Conservation (phyloP, 176 grass and related monocot species). For the Microstegium vimineum region DNA sequence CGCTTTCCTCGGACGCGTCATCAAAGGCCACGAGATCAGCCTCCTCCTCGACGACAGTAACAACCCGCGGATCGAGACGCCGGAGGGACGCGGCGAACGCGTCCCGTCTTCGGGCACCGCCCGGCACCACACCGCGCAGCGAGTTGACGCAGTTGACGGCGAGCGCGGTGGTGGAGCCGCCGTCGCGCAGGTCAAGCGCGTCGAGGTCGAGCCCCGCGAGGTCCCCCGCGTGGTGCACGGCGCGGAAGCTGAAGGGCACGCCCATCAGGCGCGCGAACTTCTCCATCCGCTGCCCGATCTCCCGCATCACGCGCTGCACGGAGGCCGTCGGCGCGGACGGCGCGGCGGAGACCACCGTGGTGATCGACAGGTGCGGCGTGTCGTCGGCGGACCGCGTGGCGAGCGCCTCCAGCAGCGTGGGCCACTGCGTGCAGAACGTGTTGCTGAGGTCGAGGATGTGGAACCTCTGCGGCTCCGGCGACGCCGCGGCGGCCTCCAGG, state of each 20-base stretch:
- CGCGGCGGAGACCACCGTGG: conserved; percentile 66
- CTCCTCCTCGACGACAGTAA: conserved; percentile 94
- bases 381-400: conserved; percentile 92
- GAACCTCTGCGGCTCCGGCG: conserved; percentile 49
- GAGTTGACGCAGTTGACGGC: conserved; percentile 89
- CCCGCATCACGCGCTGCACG: conserved; percentile 83
- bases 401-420: conserved; percentile 88
- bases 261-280: conserved; percentile 98
- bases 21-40: conserved; percentile 59
- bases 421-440: conserved; percentile 99
- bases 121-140: conserved; percentile 57
- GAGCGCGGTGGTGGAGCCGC: conserved; percentile 45
- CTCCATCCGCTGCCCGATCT: conserved; percentile 97
- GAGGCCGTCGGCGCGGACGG: conserved; percentile 51
- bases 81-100: conserved; percentile 48
- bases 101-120: conserved; percentile 44
- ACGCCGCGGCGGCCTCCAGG: conserved; percentile 59
- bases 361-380: conserved; percentile 95
- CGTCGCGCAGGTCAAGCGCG: conserved; percentile 53
- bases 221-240: conserved; percentile 76
- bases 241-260: conserved; percentile 86
- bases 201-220: conserved; percentile 84
- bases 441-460: conserved; percentile 99
- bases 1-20: conserved; percentile 5
- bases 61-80: conserved; percentile 64